A percentile compares a stretch with the other conserved stretches of the same genome.
phyloP scores from a whole-genome alignment of 2,329 filamentous ascomycete species.

The Aureobasidium leucospermi region DNA sequence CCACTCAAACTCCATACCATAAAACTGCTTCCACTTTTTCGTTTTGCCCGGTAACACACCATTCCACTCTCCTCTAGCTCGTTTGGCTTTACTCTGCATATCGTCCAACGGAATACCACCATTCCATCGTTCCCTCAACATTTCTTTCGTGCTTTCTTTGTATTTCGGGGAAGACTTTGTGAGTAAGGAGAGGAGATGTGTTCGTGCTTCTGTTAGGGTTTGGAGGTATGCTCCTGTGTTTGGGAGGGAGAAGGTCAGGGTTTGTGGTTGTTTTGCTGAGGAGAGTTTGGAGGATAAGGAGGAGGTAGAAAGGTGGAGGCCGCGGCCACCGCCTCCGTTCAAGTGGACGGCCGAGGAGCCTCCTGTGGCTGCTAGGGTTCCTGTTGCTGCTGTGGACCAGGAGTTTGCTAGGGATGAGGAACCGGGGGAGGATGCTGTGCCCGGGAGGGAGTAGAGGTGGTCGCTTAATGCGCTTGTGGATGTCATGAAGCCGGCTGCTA shows the following conservation, averaged over 20 bases:
- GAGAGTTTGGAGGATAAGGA: background rate
- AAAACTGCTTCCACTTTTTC: constrained; percentile 63
- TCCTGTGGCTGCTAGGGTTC: constrained; percentile 61
- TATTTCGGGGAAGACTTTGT: constrained; percentile 47
- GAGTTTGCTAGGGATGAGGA: constrained; percentile 37
- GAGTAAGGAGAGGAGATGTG: constrained; percentile 55
- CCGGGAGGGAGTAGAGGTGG: constrained; percentile 35
- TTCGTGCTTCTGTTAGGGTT: constrained; percentile 53
- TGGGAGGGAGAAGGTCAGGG: constrained; percentile 55
- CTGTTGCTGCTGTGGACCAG: constrained; percentile 60
- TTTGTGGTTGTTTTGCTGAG: constrained; percentile 1
- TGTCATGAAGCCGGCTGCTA: constrained; percentile 58
- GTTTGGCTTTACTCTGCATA: constrained; percentile 41
- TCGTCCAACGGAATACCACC: constrained; percentile 51
- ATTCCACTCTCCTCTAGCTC: constrained; percentile 47
- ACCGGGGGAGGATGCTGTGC: constrained; percentile 25
- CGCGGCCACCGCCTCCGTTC: constrained; percentile 49
- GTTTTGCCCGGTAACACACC: constrained; percentile 55
- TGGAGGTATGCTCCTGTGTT: constrained; percentile 61
- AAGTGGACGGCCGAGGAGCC: constrained; percentile 58
- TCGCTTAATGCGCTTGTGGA: constrained; percentile 40
- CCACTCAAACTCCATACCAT: constrained; percentile 65
- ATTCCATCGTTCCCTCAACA: constrained; percentile 63
- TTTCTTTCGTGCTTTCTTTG: constrained; percentile 55
- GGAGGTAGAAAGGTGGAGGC: constrained; percentile 18